Conservation (phyloP, 1,284 basidiomycete species). For the Schizophyllum amplum region DNA sequence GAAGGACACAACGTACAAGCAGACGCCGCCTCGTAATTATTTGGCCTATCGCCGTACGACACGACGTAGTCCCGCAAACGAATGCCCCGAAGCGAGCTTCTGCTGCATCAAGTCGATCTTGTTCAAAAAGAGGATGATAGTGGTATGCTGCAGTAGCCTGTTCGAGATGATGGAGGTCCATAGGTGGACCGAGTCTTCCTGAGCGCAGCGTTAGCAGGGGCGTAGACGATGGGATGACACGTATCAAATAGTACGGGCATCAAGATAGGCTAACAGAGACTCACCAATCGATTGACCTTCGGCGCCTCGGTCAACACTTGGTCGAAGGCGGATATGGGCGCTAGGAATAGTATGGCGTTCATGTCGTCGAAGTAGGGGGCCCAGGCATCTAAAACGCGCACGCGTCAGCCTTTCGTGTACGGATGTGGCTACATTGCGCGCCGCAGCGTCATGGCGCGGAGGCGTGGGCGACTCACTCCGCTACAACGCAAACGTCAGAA, state of each 20-base stretch:
- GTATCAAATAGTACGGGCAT: too few relatives aligned
- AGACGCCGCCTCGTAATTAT: conserved; percentile 42
- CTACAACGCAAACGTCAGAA: conserved; percentile 14
- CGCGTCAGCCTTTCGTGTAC: not conserved
- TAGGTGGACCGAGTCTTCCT: conserved; percentile 59
- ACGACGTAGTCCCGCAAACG: conserved; percentile 49
- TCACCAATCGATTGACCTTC: conserved; percentile 50
- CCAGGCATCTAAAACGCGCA: conserved; percentile 45
- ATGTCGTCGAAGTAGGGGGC: conserved; percentile 63
- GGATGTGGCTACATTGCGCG: not conserved
- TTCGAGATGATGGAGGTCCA: conserved; percentile 57
- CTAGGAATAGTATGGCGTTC: conserved; percentile 64
- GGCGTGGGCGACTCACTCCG: conserved; percentile 27
- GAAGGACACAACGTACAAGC: conserved; percentile 28
- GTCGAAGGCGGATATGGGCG: conserved; percentile 65
- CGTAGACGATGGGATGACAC: too few relatives aligned
- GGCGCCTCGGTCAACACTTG: conserved; percentile 63
- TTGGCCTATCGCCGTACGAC: conserved; percentile 52
- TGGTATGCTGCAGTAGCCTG: conserved; percentile 47
- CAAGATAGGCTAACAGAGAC: too few relatives aligned
- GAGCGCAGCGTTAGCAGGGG: conserved; percentile 1
- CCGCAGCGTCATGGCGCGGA: too few relatives aligned
- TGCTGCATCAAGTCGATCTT: conserved; percentile 56
- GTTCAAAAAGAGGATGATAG: conserved; percentile 59
- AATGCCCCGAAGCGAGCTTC: conserved; percentile 53